These are phyloP conservation scores for Apophysomyces variabilis DNA, from an alignment of 371 early-diverging fungal genomes.

Conservation along the genomic window DNA sequence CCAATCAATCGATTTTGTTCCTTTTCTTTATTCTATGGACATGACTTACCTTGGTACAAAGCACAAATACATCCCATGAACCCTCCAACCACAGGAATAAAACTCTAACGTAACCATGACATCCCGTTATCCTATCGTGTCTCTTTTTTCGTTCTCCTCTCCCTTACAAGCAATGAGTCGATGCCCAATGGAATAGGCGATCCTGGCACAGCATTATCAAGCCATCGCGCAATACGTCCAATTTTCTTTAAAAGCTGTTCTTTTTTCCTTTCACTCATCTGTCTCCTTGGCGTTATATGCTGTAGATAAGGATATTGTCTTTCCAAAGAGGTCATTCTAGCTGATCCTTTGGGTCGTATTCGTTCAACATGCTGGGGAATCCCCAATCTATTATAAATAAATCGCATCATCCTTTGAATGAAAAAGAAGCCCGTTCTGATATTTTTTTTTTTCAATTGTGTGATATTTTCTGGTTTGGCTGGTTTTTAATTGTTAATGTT, in stretches of 20 bases:
- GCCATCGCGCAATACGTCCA: slow-evolving; percentile 33
- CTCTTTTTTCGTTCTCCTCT: neutral
- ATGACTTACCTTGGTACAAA: slow-evolving; percentile 36
- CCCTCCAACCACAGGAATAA: slow-evolving; percentile 48
- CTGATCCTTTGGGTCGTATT: slow-evolving; percentile 25
- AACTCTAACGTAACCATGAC: slow-evolving; percentile 26
- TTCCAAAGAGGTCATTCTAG: slow-evolving; percentile 19
- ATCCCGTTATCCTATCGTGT: neutral
- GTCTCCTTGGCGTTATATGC: slow-evolving; percentile 28
- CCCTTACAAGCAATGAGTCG: slow-evolving; percentile 44
- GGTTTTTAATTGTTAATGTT: neutral
- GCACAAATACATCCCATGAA: slow-evolving; percentile 31
- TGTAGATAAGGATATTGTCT: slow-evolving; percentile 29
- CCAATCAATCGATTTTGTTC: neutral
- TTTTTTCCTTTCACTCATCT: slow-evolving; percentile 31
- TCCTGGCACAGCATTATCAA: slow-evolving; percentile 48
- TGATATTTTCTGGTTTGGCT: neutral
- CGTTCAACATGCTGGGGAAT: slow-evolving; percentile 33
- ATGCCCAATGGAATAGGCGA: slow-evolving; percentile 54
- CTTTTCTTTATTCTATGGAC: neutral
- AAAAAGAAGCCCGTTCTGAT: neutral
- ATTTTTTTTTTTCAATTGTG: too few relatives aligned
- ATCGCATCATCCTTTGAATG: slow-evolving; percentile 27
- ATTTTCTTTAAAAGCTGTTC: slow-evolving; percentile 33
- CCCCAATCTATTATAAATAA: slow-evolving; percentile 29